phyloP scores from a whole-genome alignment of 805 yeast genomes.

The Zygotorulaspora danielsina region DNA sequence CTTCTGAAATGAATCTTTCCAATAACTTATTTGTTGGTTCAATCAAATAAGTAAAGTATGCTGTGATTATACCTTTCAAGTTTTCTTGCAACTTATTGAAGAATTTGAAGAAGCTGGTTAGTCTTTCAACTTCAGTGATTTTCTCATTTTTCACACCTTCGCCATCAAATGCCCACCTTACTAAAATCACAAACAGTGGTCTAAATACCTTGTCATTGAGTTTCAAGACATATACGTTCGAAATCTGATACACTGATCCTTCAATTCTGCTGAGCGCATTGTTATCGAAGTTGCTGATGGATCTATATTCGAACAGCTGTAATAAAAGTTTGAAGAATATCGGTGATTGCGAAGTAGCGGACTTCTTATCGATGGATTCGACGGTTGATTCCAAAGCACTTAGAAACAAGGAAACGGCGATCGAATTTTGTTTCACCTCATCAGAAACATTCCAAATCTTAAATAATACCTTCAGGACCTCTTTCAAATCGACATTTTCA shows the following conservation, averaged over 20 bases:
- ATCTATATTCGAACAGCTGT: slow-evolving; percentile 65
- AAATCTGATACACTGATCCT: slow-evolving; percentile 66
- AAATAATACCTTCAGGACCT: slow-evolving; percentile 57
- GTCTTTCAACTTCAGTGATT: slow-evolving; percentile 52
- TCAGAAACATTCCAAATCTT: slow-evolving; percentile 54
- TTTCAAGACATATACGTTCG: slow-evolving; percentile 76
- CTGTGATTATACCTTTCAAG: slow-evolving; percentile 80
- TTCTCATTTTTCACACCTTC: slow-evolving; percentile 52
- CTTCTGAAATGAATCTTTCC: slow-evolving; percentile 43
- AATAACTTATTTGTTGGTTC: slow-evolving; percentile 65
- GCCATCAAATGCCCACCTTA: slow-evolving; percentile 89
- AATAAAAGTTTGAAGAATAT: slow-evolving; percentile 65
- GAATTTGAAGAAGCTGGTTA: slow-evolving; percentile 76
- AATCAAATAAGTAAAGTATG: slow-evolving; percentile 78
- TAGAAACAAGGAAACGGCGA: slow-evolving; percentile 65
- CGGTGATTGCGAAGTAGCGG: slow-evolving; percentile 67
- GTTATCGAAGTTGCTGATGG: slow-evolving; percentile 53
- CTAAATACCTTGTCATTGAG: slow-evolving; percentile 90
- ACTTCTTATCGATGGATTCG: slow-evolving; percentile 65
- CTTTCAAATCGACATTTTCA: slow-evolving; percentile 61
- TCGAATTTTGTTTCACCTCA: slow-evolving; percentile 36
- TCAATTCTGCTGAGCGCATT: slow-evolving; percentile 81
- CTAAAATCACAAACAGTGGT: slow-evolving; percentile 81
- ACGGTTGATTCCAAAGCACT: slow-evolving; percentile 62
- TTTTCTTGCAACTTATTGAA: slow-evolving; percentile 79